phyloP scores from a whole-genome alignment of 225 moss, liverwort and hornwort genomes.

The Polytrichum formosum region DNA sequence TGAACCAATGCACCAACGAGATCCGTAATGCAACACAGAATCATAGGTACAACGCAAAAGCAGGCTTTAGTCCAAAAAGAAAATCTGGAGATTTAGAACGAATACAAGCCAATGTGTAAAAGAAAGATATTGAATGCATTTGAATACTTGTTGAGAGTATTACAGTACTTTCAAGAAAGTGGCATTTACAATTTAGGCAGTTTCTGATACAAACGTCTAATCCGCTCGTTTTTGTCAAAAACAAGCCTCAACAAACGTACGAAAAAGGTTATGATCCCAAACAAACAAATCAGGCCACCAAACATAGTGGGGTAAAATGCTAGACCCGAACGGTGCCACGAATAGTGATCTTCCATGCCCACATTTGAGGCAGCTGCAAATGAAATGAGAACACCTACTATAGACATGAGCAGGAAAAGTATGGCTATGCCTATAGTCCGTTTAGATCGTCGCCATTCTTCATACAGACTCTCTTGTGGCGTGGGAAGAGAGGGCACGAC shows the following conservation, averaged over 20 bases:
- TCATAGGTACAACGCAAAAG: no score
- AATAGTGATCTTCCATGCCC: slow-evolving; percentile 2
- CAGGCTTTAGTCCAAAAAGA: no score
- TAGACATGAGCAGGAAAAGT: slow-evolving; percentile 15
- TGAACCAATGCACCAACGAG: no score
- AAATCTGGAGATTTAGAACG: no score
- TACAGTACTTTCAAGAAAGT: no score
- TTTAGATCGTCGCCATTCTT: slow-evolving; percentile 8
- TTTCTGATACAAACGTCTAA: neutral
- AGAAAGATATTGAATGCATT: no score
- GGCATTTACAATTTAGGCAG: no score
- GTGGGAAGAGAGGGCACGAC: slow-evolving; percentile 29
- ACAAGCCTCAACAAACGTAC: slow-evolving; percentile 4
- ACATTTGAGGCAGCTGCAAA: slow-evolving; percentile 6
- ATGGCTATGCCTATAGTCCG: slow-evolving; percentile 13
- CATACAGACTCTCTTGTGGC: slow-evolving; percentile 11
- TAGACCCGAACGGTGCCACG: neutral
- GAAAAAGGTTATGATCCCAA: neutral
- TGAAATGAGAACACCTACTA: slow-evolving; percentile 6
- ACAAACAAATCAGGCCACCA: slow-evolving; percentile 8
- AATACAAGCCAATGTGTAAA: no score
- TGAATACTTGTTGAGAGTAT: no score
- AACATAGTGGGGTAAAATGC: slow-evolving; percentile 8
- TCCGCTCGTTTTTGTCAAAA: neutral
- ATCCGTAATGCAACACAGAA: no score